Evolutionary conservation across 202 grass and related monocot genomes (phyloP).

Genomic region (Zizania palustris): DNA sequence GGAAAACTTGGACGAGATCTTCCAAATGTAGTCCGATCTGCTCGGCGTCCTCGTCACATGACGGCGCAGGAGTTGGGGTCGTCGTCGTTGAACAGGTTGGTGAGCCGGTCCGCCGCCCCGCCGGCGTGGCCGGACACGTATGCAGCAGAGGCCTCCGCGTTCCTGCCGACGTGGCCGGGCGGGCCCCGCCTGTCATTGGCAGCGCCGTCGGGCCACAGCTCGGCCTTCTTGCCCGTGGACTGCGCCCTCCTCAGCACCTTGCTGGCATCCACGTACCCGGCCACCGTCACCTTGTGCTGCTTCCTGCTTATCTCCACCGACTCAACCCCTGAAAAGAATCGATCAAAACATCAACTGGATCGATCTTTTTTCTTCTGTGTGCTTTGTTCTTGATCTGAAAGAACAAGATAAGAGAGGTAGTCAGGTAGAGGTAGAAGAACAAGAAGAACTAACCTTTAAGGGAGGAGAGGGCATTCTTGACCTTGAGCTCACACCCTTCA

Average conservation of each 20-base stretch:
- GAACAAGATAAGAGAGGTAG: background rate
- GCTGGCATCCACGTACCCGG: slow-evolving; percentile 44
- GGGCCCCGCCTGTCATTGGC: slow-evolving; percentile 50
- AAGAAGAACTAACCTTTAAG: slow-evolving; percentile 49
- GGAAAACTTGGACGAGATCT: too few species aligned
- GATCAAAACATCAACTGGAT: background rate
- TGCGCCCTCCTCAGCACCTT: slow-evolving; percentile 55
- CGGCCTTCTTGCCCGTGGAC: slow-evolving; percentile 51
- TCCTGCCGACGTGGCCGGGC: slow-evolving; percentile 48
- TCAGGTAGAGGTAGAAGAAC: too few species aligned
- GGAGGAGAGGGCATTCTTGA: slow-evolving; percentile 55
- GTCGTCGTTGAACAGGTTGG: slow-evolving; percentile 64
- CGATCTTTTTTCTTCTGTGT: too few species aligned
- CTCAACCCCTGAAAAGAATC: slow-evolving; percentile 38
- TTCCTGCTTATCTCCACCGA: slow-evolving; percentile 51
- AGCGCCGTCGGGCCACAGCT: slow-evolving; percentile 52
- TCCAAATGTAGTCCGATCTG: too few species aligned
- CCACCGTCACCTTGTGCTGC: slow-evolving; percentile 53
- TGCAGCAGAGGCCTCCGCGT: slow-evolving; percentile 5
- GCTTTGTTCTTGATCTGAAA: background rate
- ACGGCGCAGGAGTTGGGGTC: slow-evolving; percentile 60
- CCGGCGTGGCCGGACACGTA: slow-evolving; percentile 21
- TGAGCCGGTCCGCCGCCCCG: slow-evolving; percentile 45
- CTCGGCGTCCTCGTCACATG: slow-evolving; percentile 34
- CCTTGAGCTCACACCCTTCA: slow-evolving; percentile 58